Evolutionary conservation across 1,284 basidiomycete species (phyloP).

Genomic region (Hemileia vastatrix): DNA sequence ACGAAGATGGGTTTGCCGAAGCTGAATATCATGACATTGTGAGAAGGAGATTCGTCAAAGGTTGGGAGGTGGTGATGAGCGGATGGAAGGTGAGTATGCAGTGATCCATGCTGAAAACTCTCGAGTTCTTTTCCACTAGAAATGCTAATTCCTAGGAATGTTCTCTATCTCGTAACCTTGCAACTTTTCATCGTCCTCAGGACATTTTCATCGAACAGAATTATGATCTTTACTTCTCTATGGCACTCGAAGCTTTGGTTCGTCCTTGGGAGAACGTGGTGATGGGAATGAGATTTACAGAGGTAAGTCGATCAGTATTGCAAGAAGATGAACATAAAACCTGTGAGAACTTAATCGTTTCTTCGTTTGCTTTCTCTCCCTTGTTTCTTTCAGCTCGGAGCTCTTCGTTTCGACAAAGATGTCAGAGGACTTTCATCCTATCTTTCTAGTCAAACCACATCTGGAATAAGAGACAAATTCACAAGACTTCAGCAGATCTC

Average conservation of each 20-base stretch:
- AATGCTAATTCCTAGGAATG: too few species aligned
- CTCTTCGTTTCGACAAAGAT: slow-evolving; percentile 90
- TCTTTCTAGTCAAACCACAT: slow-evolving; percentile 71
- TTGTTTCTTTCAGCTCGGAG: too few species aligned
- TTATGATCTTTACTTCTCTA: slow-evolving; percentile 70
- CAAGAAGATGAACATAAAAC: too few species aligned
- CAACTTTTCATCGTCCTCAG: slow-evolving; percentile 45
- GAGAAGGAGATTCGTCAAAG: slow-evolving; percentile 70
- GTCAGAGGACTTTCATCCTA: slow-evolving; percentile 70
- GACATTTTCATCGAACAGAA: slow-evolving; percentile 77
- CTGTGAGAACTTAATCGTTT: too few species aligned
- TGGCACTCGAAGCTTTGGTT: slow-evolving; percentile 74
- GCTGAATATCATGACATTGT: slow-evolving; percentile 78
- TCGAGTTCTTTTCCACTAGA: too few species aligned
- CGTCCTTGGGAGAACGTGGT: slow-evolving; percentile 88
- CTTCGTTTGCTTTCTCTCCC: too few species aligned
- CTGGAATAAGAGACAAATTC: slow-evolving; percentile 80
- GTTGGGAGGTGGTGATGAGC: slow-evolving; percentile 73
- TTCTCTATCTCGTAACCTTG: too few species aligned
- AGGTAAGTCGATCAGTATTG: too few species aligned
- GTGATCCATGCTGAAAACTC: too few species aligned
- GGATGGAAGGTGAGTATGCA: slow-evolving; percentile 67
- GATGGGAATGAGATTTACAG: slow-evolving; percentile 66
- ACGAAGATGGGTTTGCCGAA: slow-evolving; percentile 72
- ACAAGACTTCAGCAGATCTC: slow-evolving; percentile 83